Evolutionary conservation across 345 rosid genomes (phyloP).

Genomic region (Trapa incisa): DNA sequence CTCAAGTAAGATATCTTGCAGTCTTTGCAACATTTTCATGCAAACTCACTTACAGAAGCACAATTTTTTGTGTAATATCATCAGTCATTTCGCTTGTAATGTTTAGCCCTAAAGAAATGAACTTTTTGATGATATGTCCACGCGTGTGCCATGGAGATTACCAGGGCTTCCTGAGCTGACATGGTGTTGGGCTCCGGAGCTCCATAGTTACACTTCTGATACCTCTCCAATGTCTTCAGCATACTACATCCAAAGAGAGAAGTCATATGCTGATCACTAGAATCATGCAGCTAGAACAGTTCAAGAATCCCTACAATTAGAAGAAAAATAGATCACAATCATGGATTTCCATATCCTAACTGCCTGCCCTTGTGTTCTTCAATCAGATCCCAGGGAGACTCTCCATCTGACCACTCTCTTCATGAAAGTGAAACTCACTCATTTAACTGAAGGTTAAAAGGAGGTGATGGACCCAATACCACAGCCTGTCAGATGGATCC

Average conservation of each 20-base stretch:
- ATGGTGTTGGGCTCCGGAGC: constrained; percentile 63
- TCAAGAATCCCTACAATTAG: too few relatives aligned
- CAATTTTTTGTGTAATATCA: too few relatives aligned
- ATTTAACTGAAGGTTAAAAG: constrained; percentile 1
- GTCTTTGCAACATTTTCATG: too few relatives aligned
- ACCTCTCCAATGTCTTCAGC: constrained; percentile 93
- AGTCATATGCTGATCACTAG: neutral
- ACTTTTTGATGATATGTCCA: neutral
- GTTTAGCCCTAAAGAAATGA: neutral
- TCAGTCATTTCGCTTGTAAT: too few relatives aligned
- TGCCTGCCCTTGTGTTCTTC: too few relatives aligned
- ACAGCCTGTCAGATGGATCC: neutral
- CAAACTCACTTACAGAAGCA: too few relatives aligned
- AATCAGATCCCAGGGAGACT: too few relatives aligned
- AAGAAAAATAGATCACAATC: too few relatives aligned
- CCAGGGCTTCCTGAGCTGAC: constrained; percentile 83
- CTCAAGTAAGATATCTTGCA: neutral
- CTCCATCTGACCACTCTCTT: neutral
- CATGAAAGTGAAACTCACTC: neutral
- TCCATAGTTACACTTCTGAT: constrained; percentile 93
- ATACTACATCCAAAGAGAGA: constrained; percentile 27
- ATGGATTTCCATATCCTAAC: neutral
- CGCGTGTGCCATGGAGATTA: constrained; percentile 10
- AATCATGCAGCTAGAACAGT: too few relatives aligned
- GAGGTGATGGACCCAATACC: neutral